These are phyloP conservation scores for Scedosporium apiospermum DNA, from an alignment of 2,329 filamentous ascomycete genomes.

Conservation along the genomic window DNA sequence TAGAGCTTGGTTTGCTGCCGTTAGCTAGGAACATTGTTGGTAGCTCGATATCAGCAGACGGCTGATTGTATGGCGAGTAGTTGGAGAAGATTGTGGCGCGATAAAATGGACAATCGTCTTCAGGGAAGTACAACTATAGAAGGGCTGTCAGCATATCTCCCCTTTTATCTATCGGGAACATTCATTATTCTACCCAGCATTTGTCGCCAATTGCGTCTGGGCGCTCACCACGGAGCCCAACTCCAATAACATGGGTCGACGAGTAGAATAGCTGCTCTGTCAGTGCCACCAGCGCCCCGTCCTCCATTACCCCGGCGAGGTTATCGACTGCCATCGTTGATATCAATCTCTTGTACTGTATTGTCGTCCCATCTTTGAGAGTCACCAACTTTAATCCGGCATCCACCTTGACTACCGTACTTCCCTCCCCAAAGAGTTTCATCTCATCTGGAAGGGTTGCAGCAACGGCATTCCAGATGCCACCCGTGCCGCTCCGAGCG, in stretches of 20 bases:
- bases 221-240: constrained; percentile 83
- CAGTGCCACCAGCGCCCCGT: constrained; percentile 71
- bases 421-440: constrained; percentile 78
- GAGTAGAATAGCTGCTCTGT: constrained; percentile 95
- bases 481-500: constrained; percentile 87
- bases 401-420: constrained; percentile 78
- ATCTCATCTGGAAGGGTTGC: constrained; percentile 89
- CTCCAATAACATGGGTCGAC: constrained; percentile 92
- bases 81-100: constrained; percentile 99
- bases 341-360: constrained; percentile 87
- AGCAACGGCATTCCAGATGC: constrained; percentile 97
- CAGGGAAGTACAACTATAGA: constrained; percentile 83
- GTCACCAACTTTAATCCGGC: constrained; percentile 75
- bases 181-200: constrained; percentile 65
- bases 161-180: constrained; percentile 8
- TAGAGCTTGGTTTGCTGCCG: constrained; percentile 68
- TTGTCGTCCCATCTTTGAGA: constrained; percentile 73
- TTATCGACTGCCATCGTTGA: constrained; percentile 94
- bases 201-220: constrained; percentile 97
- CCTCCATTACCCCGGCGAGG: constrained; percentile 77
- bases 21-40: constrained; percentile 78
- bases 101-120: constrained; percentile 98
- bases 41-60: constrained; percentile 70
- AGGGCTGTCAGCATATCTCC: constrained; percentile 14
- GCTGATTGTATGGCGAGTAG: constrained; percentile 98